These are phyloP conservation scores for Penicillium psychrofluorescens DNA, from an alignment of 495 filamentous ascomycete species.

Conservation along the genomic window DNA sequence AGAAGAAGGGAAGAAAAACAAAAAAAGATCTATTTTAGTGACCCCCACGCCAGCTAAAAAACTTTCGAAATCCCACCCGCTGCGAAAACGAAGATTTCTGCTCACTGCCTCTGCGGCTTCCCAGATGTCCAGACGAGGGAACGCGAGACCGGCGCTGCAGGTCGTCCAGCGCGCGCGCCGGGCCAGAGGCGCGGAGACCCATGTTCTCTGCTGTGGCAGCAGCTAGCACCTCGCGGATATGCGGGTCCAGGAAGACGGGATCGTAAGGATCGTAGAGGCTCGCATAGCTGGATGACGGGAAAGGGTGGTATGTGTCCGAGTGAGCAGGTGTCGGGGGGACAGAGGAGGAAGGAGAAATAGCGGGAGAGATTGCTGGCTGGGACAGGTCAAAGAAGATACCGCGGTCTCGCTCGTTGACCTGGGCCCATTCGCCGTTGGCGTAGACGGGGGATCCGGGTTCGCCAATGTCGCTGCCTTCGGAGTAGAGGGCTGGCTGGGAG, in stretches of 20 bases:
- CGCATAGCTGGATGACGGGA: slow-evolving; percentile 7
- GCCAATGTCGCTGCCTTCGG: slow-evolving; percentile 24
- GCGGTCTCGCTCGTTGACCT: slow-evolving; percentile 19
- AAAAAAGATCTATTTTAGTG: not conserved
- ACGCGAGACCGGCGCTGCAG: slow-evolving; percentile 13
- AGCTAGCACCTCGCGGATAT: slow-evolving; percentile 21
- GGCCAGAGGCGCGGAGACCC: slow-evolving; percentile 12
- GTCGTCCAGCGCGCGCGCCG: slow-evolving; percentile 16
- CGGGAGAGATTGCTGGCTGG: not conserved
- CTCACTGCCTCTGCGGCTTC: slow-evolving; percentile 1
- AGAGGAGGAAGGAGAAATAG: not conserved
- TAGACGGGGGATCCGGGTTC: slow-evolving; percentile 31
- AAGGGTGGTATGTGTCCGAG: not conserved
- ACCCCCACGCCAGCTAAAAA: slow-evolving; percentile 20
- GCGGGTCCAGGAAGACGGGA: slow-evolving; percentile 17
- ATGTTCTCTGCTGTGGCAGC: slow-evolving; percentile 22
- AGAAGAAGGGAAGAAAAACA: not conserved
- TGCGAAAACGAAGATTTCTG: slow-evolving; percentile 8
- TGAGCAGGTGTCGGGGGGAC: not conserved
- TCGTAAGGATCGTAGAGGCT: slow-evolving; percentile 11
- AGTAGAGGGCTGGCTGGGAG: slow-evolving; percentile 16
- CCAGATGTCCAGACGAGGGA: not conserved
- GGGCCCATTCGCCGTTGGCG: slow-evolving; percentile 22
- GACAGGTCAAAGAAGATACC: slow-evolving; percentile 14
- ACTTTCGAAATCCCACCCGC: slow-evolving; percentile 14